Percentiles rank a stretch among this genome's conserved stretches.
phyloP scores from a whole-genome alignment of 2,329 filamentous ascomycete species.

The Byssothecium circinans region DNA sequence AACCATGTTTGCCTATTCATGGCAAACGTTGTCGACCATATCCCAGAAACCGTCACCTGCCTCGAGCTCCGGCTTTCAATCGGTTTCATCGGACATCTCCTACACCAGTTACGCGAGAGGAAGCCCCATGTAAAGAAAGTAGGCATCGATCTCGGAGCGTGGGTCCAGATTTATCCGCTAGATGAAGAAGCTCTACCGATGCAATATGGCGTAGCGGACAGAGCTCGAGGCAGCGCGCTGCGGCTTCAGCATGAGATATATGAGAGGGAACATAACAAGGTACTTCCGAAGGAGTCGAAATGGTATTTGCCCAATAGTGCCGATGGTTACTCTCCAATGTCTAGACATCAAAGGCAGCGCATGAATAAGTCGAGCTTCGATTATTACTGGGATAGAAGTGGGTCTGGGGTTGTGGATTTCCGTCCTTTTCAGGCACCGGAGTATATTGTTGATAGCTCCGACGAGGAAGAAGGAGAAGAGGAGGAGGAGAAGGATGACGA shows the following conservation, averaged over 20 bases:
- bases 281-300: slow-evolving; percentile 1
- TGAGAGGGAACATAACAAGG: slow-evolving; percentile 7
- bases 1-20: slow-evolving; percentile 19
- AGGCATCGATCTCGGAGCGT: slow-evolving; percentile 32
- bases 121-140: slow-evolving; percentile 16
- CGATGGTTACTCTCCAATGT: not conserved
- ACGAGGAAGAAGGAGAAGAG: too few relatives aligned
- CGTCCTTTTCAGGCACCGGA: too few relatives aligned
- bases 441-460: too few relatives aligned
- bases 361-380: too few relatives aligned
- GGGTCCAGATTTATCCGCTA: slow-evolving; percentile 24
- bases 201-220: slow-evolving; percentile 3
- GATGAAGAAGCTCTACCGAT: not conserved
- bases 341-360: too few relatives aligned
- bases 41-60: slow-evolving; percentile 11
- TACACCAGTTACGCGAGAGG: slow-evolving; percentile 7
- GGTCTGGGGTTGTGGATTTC: too few relatives aligned
- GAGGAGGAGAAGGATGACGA: not conserved
- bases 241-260: slow-evolving; percentile 5
- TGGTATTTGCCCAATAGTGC: slow-evolving; percentile 9
- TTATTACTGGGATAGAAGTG: too few relatives aligned
- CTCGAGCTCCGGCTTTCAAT: slow-evolving; percentile 26
- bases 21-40: slow-evolving; percentile 1
- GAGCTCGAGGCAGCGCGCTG: slow-evolving; percentile 5
- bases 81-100: slow-evolving; percentile 14